Evolutionary conservation across 805 yeast genomes (phyloP), one percentile per base, ranked within the genome.

Genomic region (Pichia scutulata): DNA sequence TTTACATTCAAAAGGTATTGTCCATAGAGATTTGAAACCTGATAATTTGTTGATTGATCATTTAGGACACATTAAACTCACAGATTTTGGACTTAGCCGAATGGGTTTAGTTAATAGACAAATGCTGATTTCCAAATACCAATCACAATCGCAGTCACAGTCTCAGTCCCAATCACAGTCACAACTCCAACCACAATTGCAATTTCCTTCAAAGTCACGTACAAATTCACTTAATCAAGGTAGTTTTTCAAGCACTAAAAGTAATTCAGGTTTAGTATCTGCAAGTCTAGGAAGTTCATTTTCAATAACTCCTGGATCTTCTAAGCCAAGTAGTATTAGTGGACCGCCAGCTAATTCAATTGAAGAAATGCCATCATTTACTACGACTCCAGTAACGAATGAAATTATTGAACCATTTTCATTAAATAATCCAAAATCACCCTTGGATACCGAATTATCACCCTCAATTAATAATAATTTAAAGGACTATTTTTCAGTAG

Each of bases 21-120:
- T 93, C 49, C 99, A 93, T 67, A 82, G 97, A 60, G 99, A 93
- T 66, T 72, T 93, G 62, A 93, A 93, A 64, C 99, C 99, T 0
- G 99, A 93, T 62, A 93, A 93, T 59, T 66, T 93, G 36, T 72
- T 93, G 55, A 89, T 93, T 56, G 98, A 90, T 63, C 72, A 79
- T 48, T 71, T 72, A 36, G 99, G 99, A 0, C 99, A 93, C 68
- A 66, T 93, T 54, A 93, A 93, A 66, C 70, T 95, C 53, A 90
- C 97, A 1, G 99, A 93, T 68, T 93, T 93, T 71, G 99, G 99
- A 1, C 74, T 93, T 42, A 86, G 96, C 9, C 74, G 95, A 62
- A 82, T 89, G 74, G 97, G 97, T 28, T 77, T 90, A 42, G 78
- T 89, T 37, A 84, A 89, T 39, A 80, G 97, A 66, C 96, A 89